These are phyloP conservation scores for Oryza glaberrima DNA, from an alignment of 176 grass and related monocot genomes.

Conservation along the genomic window DNA sequence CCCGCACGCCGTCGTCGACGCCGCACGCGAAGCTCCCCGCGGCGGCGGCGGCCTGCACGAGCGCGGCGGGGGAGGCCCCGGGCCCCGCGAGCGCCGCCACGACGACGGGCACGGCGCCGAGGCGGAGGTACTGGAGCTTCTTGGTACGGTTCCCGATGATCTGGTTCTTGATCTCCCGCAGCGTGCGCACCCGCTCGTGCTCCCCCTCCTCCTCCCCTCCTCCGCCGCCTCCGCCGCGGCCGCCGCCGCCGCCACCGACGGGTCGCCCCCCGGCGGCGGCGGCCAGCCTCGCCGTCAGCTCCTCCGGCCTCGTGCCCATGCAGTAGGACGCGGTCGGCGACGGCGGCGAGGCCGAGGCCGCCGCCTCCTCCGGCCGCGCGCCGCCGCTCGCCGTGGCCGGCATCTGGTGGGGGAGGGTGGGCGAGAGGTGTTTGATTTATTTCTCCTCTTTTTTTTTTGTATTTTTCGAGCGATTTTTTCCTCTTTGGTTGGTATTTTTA, in stretches of 20 bases:
- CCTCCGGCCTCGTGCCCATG: conserved; percentile 66
- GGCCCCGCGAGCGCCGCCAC: conserved; percentile 62
- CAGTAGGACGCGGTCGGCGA: conserved; percentile 11
- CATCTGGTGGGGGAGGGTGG: conserved; percentile 43
- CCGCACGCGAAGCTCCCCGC: conserved; percentile 95
- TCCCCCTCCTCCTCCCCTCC: conserved; percentile 41
- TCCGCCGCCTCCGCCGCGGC: conserved; percentile 1
- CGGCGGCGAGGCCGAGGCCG: conserved; percentile 1
- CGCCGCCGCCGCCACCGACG: conserved; percentile 5
- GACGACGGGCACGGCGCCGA: conserved; percentile 84
- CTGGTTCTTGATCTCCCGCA: conserved; percentile 98
- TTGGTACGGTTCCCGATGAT: conserved; percentile 98
- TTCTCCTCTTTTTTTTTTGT: neutral
- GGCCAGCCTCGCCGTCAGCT: conserved; percentile 58
- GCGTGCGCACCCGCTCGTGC: conserved; percentile 62
- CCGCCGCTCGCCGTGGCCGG: conserved; percentile 70
- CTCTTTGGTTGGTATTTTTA: conserved; percentile 41
- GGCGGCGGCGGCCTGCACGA: conserved; percentile 92
- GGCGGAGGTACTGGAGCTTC: conserved; percentile 87
- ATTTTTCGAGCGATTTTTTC: conserved; percentile 4
- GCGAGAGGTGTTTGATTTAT: conserved; percentile 40
- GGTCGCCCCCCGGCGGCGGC: conserved; percentile 31
- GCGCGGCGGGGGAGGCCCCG: conserved; percentile 43
- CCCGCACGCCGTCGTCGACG: conserved; percentile 85
- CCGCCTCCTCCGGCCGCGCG: conserved; percentile 49